Base-by-base conservation (phyloP, 2,329 filamentous ascomycete species). In the Aspergillus sp. region DNA sequence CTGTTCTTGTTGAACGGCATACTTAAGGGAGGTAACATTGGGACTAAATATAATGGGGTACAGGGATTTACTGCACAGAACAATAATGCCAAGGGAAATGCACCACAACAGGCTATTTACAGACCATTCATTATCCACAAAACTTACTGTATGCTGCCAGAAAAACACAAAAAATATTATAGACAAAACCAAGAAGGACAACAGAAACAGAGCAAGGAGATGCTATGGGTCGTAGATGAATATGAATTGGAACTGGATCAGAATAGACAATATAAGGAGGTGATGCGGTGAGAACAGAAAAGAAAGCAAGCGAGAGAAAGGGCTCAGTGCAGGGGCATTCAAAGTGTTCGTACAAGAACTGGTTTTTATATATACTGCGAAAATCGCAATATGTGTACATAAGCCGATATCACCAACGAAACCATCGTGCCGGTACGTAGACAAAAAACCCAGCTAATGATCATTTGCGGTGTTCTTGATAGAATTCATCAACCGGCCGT, bases 31-130 rank as follows among this genome's bases (percentile, higher is more conserved):
- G 9, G 9, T 30, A 30, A 30, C 13, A 15, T 37, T 37, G 34
- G 12, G 34, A 5, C 12, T 15, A n/a, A n/a, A 13, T 37, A 37
- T 37, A 37, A 37, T 37, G 34, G 15, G 12, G 13, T 7, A 13
- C 15, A 45, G 34, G 41, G 51, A 53, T 46, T 46, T 46, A 46
- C 22, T 46, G 42, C 41, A 24, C 27, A 39, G 20, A 11, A 13
- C 30, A 44, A 34, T 20, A 44, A 22, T 20, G 17, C 8, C 46
- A 39, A 49, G 5, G 19, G 41, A 19, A 19, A 39, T 37, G 34
- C 20, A 41, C 11, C 39, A 27, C 9, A 52, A 22, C 22, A 61
- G 39, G 19, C 50, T 63, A 63, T 63, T 60, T 62, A 64, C 62
- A 64, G 49, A 54, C 50, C 46, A 57, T 46, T 48, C 46, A 53